phyloP scores from a whole-genome alignment of 179 eudicot species.

The Camellia oleifera region DNA sequence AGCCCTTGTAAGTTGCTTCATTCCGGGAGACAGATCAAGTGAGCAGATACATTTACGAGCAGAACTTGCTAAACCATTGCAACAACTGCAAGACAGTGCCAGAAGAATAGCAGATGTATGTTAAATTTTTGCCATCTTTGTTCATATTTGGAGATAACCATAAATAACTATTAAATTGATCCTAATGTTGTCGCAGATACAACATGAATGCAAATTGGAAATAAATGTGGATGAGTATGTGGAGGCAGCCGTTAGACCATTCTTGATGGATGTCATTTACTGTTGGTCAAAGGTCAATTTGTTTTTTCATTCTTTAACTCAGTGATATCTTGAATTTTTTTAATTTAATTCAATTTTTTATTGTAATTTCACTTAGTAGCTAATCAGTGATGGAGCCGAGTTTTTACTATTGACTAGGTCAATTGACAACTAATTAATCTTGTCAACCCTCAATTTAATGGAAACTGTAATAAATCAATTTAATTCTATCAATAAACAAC shows the following conservation, averaged over 20 bases:
- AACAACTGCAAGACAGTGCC: conserved; percentile 97
- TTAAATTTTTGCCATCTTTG: background rate
- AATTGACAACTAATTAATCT: background rate
- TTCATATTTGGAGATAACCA: background rate
- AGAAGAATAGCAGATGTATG: conserved; percentile 90
- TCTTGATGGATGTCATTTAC: conserved; percentile 96
- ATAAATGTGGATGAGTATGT: conserved; percentile 93
- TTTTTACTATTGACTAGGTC: background rate
- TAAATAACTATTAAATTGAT: background rate
- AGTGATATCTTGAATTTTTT: background rate
- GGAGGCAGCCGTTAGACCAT: conserved; percentile 85
- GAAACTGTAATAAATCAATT: background rate
- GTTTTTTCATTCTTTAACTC: background rate
- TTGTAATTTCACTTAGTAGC: background rate
- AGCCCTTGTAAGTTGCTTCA: conserved; percentile 94
- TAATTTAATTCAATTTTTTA: background rate
- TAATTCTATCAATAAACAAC: background rate
- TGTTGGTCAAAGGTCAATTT: conserved; percentile 92
- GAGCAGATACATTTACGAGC: conserved; percentile 90
- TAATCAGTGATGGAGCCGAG: background rate
- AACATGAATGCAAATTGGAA: conserved; percentile 89
- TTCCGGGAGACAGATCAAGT: conserved; percentile 80
- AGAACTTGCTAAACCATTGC: conserved; percentile 88
- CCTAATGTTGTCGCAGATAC: conserved; percentile 58
- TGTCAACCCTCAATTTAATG: background rate